A percentile compares a stretch with the other conserved stretches of the same genome.
These are phyloP conservation scores for Eucalyptus albens DNA, from an alignment of 345 rosid species.

Conservation along the genomic window DNA sequence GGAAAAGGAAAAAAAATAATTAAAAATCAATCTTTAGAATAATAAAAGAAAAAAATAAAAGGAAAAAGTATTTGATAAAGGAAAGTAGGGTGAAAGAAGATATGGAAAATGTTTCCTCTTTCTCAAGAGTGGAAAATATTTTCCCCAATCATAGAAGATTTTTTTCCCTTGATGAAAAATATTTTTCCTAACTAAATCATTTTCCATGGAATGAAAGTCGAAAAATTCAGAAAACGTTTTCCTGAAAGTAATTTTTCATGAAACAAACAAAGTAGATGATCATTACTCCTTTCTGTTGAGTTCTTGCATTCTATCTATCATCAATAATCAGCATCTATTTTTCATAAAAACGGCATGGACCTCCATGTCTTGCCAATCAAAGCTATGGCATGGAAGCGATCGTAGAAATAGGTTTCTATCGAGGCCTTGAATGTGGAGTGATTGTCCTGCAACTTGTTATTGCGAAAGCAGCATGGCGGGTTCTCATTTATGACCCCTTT, in stretches of 20 bases:
- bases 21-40: too few species aligned
- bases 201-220: accelerated
- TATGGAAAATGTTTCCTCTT: too few species aligned
- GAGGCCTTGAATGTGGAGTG: not conserved
- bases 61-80: too few species aligned
- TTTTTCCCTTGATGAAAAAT: too few species aligned
- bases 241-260: accelerated
- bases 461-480: not conserved
- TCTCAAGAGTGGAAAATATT: too few species aligned
- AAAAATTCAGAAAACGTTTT: accelerated
- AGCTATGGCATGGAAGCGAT: not conserved
- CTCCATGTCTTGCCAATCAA: not conserved
- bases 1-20: accelerated
- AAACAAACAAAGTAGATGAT: not conserved
- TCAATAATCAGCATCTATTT: not conserved
- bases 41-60: too few species aligned
- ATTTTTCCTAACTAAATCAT: too few species aligned
- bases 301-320: not conserved
- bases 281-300: not conserved
- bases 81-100: too few species aligned
- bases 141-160: accelerated
- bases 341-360: not conserved
- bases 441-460: not conserved
- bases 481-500: not conserved
- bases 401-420: not conserved